Evolutionary conservation across 805 yeast genomes (phyloP).

Genomic region (Kodamaea sagamina): DNA sequence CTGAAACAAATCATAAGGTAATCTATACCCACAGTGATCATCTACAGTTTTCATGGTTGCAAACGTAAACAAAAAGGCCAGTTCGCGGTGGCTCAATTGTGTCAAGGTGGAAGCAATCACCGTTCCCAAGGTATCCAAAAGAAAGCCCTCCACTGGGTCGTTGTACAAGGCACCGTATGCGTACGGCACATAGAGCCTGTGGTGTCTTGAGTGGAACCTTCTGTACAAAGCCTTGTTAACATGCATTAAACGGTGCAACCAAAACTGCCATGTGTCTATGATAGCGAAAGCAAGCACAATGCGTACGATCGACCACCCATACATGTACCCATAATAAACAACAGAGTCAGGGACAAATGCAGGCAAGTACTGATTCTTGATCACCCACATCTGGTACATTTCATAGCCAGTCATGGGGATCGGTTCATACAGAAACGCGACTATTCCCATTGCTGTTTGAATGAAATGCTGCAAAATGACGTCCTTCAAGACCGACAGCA

Average conservation of each 20-base stretch:
- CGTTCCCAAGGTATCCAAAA: constrained; percentile 89
- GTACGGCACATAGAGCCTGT: constrained; percentile 90
- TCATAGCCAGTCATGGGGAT: constrained; percentile 54
- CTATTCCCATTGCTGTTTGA: constrained; percentile 71
- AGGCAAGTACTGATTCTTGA: constrained; percentile 39
- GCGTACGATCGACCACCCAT: constrained; percentile 62
- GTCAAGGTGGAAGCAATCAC: constrained; percentile 74
- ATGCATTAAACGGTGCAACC: constrained; percentile 89
- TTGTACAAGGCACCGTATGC: constrained; percentile 96
- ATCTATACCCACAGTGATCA: constrained; percentile 96
- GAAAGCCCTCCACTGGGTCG: constrained; percentile 90
- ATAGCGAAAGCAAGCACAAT: constrained; percentile 65
- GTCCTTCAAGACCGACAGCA: constrained; percentile 70
- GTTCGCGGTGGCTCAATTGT: constrained; percentile 73
- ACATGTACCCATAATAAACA: constrained; percentile 58
- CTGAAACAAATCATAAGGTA: constrained; percentile 92
- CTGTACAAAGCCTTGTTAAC: constrained; percentile 71
- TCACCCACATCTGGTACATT: constrained; percentile 47
- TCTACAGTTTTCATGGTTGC: constrained; percentile 96
- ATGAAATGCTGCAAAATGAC: constrained; percentile 83
- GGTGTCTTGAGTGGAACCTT: constrained; percentile 91
- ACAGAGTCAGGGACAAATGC: constrained; percentile 48
- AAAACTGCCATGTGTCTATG: constrained; percentile 95
- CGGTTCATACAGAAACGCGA: constrained; percentile 58
- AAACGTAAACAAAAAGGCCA: constrained; percentile 71